Conservation (phyloP, 2,329 filamentous ascomycete genomes). For the Scleromitrula shiraiana region DNA sequence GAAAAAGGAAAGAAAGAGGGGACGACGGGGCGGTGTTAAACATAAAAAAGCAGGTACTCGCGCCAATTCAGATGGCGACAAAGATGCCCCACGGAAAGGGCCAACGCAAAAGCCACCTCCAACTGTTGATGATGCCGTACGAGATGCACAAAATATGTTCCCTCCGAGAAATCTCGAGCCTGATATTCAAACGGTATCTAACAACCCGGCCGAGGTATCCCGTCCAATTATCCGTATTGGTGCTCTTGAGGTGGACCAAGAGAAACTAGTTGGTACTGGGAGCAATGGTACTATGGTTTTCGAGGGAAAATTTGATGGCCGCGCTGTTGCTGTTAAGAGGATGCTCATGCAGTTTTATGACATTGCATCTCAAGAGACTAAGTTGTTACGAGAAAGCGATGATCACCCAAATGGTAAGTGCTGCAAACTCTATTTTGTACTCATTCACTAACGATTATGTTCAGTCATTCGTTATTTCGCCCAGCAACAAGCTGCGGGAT, state of each 20-base stretch:
- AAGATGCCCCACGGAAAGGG: constrained; percentile 1
- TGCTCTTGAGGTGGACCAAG: constrained; percentile 55
- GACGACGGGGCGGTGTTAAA: constrained; percentile 63
- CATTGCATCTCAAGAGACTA: constrained; percentile 89
- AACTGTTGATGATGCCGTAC: constrained; percentile 52
- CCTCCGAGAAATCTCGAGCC: constrained; percentile 47
- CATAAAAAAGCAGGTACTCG: constrained; percentile 43
- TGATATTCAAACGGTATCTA: constrained; percentile 50
- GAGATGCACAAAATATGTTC: constrained; percentile 50
- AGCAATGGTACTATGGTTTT: constrained; percentile 98
- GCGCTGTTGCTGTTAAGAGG: constrained; percentile 89
- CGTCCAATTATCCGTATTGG: constrained; percentile 54
- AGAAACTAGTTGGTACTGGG: constrained; percentile 62
- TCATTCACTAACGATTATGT: constrained; percentile 22
- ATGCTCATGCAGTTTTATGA: constrained; percentile 97
- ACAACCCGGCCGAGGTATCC: constrained; percentile 52
- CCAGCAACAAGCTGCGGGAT: constrained; percentile 79
- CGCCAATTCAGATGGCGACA: constrained; percentile 40
- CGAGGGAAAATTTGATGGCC: constrained; percentile 86
- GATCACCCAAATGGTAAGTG: constrained; percentile 74
- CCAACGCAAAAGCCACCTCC: constrained; percentile 24
- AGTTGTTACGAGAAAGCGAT: constrained; percentile 83
- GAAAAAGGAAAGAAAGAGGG: constrained; percentile 57
- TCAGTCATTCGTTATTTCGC: constrained; percentile 91
- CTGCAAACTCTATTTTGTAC: neutral